Conservation (phyloP, 306 rosid species). For the Notholithocarpus densiflorus region DNA sequence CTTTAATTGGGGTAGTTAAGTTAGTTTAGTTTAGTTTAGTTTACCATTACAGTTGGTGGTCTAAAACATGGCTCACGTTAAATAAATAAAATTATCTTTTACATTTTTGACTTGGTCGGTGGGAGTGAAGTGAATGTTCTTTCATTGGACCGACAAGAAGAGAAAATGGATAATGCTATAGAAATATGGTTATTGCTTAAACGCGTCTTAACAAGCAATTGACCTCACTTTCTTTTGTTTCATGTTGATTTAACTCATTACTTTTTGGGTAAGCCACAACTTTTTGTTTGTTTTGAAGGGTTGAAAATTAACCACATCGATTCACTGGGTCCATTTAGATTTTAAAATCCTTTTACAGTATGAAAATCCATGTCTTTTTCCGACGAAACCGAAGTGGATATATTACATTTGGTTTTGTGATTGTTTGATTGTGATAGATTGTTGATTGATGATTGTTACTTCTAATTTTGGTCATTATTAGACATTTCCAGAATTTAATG, state of each 20-base stretch:
- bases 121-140: background rate
- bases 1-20: slow-evolving; percentile 3
- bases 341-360: background rate
- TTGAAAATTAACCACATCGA: background rate
- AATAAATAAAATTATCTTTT: too few relatives aligned
- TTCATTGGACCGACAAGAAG: slow-evolving; percentile 14
- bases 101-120: background rate
- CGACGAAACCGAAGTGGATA: background rate
- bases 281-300: slow-evolving; percentile 15
- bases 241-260: background rate
- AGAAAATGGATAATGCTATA: slow-evolving; percentile 1
- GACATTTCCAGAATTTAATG: too few relatives aligned
- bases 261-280: background rate
- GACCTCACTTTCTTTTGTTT: background rate
- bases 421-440: background rate
- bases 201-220: background rate
- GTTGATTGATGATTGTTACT: background rate
- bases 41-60: slow-evolving; percentile 1
- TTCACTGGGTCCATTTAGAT: background rate
- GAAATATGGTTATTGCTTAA: background rate
- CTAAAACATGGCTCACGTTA: background rate
- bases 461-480: background rate
- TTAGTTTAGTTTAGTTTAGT: slow-evolving; percentile 19
- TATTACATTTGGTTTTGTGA: background rate
- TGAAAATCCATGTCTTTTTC: background rate